Percentiles rank a stretch among this genome's conserved stretches.
Conservation (phyloP, 1,284 basidiomycete species). For the Cryptococcus sp. region DNA sequence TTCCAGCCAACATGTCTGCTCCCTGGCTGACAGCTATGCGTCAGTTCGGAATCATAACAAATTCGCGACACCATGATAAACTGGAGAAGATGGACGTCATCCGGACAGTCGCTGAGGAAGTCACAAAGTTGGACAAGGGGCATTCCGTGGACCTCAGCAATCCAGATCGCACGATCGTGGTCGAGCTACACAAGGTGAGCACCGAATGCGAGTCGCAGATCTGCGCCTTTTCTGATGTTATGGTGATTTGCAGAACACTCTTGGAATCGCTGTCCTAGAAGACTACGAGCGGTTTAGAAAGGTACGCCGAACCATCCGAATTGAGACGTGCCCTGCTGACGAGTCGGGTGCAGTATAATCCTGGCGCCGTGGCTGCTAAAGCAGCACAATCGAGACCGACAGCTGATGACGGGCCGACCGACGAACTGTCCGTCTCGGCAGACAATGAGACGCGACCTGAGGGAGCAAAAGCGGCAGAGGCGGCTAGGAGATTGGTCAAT, state of each 20-base stretch:
- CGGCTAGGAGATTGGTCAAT: neutral
- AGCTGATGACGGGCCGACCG: no score
- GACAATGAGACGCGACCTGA: no score
- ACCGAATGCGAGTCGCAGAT: no score
- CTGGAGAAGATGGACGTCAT: conserved; percentile 46
- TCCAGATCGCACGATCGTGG: conserved; percentile 41
- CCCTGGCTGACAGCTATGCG: neutral
- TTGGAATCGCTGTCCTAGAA: neutral
- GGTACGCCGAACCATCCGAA: neutral
- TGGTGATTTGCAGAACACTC: neutral
- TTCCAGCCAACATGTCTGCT: neutral
- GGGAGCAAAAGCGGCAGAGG: neutral
- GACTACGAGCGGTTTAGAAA: neutral
- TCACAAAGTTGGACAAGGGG: conserved; percentile 28
- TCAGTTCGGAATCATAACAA: conserved; percentile 42
- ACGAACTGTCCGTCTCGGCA: no score
- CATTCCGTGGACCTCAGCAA: conserved; percentile 46
- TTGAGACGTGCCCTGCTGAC: neutral
- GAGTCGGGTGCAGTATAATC: neutral
- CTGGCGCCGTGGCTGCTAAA: neutral
- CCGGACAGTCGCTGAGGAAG: conserved; percentile 40
- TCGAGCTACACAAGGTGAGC: conserved; percentile 44
- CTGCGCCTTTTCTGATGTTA: neutral
- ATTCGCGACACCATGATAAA: conserved; percentile 36
- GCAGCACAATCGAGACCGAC: neutral